phyloP scores from a whole-genome alignment of 371 early-diverging fungal species.

The Apophysomyces ossiformis region DNA sequence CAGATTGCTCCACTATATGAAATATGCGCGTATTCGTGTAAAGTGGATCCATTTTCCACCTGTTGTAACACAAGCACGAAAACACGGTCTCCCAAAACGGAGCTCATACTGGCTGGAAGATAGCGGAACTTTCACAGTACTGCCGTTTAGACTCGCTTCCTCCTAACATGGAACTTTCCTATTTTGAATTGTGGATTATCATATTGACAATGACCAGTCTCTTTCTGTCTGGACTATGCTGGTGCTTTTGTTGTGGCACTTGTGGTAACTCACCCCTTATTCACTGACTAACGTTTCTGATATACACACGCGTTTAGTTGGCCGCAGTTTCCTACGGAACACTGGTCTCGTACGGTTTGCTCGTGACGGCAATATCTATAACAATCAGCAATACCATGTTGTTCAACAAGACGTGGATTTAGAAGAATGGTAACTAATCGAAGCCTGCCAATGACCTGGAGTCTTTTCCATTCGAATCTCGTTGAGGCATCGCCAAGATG shows the following conservation, averaged over 20 bases:
- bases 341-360: not conserved
- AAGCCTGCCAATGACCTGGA: too few species aligned
- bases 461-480: too few species aligned
- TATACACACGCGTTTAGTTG: constrained; percentile 12
- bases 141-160: not conserved
- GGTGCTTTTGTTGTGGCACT: constrained; percentile 55
- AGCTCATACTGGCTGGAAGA: too few species aligned
- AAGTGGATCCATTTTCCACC: too few species aligned
- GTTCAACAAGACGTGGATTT: constrained; percentile 11
- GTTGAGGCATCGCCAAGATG: too few species aligned
- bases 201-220: constrained; percentile 24
- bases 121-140: too few species aligned
- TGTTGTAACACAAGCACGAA: too few species aligned
- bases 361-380: not conserved
- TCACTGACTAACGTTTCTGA: not conserved
- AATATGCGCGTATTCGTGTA: too few species aligned
- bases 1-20: too few species aligned
- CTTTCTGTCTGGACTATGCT: constrained; percentile 44
- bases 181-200: constrained; percentile 33
- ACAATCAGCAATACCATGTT: constrained; percentile 15
- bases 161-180: constrained; percentile 19
- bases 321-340: constrained; percentile 15
- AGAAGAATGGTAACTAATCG: constrained; percentile 9
- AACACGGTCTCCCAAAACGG: too few species aligned
- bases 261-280: constrained; percentile 34